Base-by-base conservation (phyloP, 306 rosid genomes). In the Rosa persica region DNA sequence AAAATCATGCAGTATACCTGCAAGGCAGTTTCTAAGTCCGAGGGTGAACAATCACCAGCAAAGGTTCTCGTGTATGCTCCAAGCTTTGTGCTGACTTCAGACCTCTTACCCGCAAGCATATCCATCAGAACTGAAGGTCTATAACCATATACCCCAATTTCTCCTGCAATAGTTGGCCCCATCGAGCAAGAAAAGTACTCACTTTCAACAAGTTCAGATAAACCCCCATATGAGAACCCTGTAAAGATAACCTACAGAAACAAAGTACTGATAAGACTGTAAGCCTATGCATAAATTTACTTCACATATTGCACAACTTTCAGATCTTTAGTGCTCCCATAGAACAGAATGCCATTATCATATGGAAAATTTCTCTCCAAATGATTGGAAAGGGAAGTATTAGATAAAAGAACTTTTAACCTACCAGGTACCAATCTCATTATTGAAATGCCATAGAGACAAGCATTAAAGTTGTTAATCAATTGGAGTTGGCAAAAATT, bases 71-170 rank as follows among this genome's bases (percentile, higher is more conserved):
- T 95, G 72, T 95, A 95, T 78, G 98, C 98, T 80, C 98, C 98
- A 81, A 95, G 80, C 81, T 88, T 92, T 79, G 90, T 87, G 61
- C 98, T 93, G 42, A 95, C 97, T 92, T 95, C 98, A 78, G 98
- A 98, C 85, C 98, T 91, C 85, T 95, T 95, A 61, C 98, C 98
- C 76, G 98, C 98, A 83, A 95, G 97, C 93, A 95, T 92, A 83
- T 95, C 98, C 97, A 84, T 83, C 52, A 95, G 85, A 48, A 91
- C 88, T 73, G 98, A 89, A 76, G 98, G 98, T 84, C 93, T 89
- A 86, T 95, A 92, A 78, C 98, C 98, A 85, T 92, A 95, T 58
- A 92, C 90, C 52, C 98, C 98, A 72, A 95, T 92, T 92, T 95
- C 98, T 70, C 97, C 98, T 57, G 98, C 93, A 85, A 95, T 92